Percentiles rank a stretch among this genome's conserved stretches.
Evolutionary conservation across 208 protist species (phyloP).

Genomic region (Trypanosoma vivax): DNA sequence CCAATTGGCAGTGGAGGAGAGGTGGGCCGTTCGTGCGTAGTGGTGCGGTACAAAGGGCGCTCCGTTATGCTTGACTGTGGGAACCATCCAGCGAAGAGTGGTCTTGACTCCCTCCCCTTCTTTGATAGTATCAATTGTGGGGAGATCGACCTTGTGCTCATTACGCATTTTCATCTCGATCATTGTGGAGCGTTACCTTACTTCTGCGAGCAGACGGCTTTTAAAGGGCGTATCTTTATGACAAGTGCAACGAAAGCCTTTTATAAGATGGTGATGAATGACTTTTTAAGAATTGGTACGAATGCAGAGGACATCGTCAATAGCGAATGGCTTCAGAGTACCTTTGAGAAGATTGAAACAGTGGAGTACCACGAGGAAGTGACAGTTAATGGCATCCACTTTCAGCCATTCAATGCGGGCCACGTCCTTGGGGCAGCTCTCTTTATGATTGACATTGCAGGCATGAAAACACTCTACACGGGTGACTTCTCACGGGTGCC

Average conservation of each 20-base stretch:
- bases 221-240: slow-evolving; percentile 96
- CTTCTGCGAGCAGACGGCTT: slow-evolving; percentile 93
- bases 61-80: slow-evolving; percentile 98
- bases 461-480: slow-evolving; percentile 97
- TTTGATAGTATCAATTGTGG: slow-evolving; percentile 95
- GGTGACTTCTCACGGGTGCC: slow-evolving; percentile 97
- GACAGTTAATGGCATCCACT: slow-evolving; percentile 94
- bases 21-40: slow-evolving; percentile 96
- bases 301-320: slow-evolving; percentile 88
- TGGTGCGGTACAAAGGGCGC: slow-evolving; percentile 95
- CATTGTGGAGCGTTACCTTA: slow-evolving; percentile 96
- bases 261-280: slow-evolving; percentile 95
- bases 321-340: slow-evolving; percentile 91
- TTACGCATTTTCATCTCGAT: slow-evolving; percentile 98
- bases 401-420: slow-evolving; percentile 97
- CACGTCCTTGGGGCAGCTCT: slow-evolving; percentile 97
- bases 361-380: slow-evolving; percentile 97
- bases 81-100: slow-evolving; percentile 95
- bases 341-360: slow-evolving; percentile 93
- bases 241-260: slow-evolving; percentile 97
- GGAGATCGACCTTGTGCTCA: slow-evolving; percentile 93
- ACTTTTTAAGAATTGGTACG: slow-evolving; percentile 93
- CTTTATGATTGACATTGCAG: slow-evolving; percentile 98
- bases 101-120: slow-evolving; percentile 93
- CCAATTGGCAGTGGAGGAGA: slow-evolving; percentile 96